These are phyloP conservation scores for Ogataea trehalophila DNA, from an alignment of 805 yeast genomes.

Conservation along the genomic window DNA sequence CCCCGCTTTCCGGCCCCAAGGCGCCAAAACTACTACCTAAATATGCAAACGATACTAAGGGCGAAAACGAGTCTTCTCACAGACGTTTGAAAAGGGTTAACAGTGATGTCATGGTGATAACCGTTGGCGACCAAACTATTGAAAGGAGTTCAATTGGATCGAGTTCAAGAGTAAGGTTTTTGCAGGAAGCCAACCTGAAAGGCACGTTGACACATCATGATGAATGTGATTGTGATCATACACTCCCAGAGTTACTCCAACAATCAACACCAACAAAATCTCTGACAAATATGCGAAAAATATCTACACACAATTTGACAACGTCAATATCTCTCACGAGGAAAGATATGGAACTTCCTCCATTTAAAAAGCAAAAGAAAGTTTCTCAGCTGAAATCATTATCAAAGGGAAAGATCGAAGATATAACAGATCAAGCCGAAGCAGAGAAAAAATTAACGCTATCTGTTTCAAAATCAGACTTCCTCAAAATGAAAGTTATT, in stretches of 20 bases:
- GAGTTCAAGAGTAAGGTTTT: not conserved
- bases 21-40: no score
- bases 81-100: not conserved
- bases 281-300: not conserved
- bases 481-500: slow-evolving; percentile 65
- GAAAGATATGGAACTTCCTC: not conserved
- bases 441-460: slow-evolving; percentile 58
- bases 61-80: not conserved
- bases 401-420: slow-evolving; percentile 26
- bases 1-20: no score
- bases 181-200: not conserved
- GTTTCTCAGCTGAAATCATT: not conserved
- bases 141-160: not conserved
- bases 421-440: slow-evolving; percentile 40
- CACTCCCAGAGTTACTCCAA: not conserved
- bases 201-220: not conserved
- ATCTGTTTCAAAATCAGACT: slow-evolving; percentile 67
- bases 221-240: not conserved
- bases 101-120: slow-evolving; percentile 5
- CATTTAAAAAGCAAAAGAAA: not conserved
- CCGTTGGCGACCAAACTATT: slow-evolving; percentile 6
- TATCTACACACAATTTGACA: slow-evolving; percentile 3
- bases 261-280: not conserved
- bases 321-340: not conserved
- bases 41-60: no score